These are phyloP conservation scores for Cryptosporidium meleagridis DNA, from an alignment of 169 alveolate species.

Conservation along the genomic window DNA sequence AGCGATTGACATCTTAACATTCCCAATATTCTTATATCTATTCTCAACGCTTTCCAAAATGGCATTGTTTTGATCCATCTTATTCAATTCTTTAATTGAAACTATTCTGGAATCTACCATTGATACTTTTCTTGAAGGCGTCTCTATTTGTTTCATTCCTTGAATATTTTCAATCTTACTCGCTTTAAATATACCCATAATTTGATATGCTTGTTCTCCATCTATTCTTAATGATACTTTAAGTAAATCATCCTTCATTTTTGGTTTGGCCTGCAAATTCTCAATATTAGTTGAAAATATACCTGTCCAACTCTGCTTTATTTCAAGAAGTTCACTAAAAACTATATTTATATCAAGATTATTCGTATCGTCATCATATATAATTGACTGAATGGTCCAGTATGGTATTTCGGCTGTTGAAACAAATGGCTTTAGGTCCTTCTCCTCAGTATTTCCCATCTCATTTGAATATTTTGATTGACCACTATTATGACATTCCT, in stretches of 20 bases:
- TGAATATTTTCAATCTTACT: slow-evolving; percentile 54
- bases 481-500: neutral
- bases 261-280: neutral
- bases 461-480: neutral
- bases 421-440: slow-evolving; percentile 13
- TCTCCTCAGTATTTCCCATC: slow-evolving; percentile 10
- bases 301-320: slow-evolving; percentile 69
- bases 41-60: slow-evolving; percentile 33
- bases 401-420: slow-evolving; percentile 72
- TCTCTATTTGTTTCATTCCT: slow-evolving; percentile 33
- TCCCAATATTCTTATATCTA: neutral
- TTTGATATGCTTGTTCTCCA: slow-evolving; percentile 64
- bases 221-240: slow-evolving; percentile 3
- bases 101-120: slow-evolving; percentile 51
- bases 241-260: slow-evolving; percentile 15
- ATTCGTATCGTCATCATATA: slow-evolving; percentile 8
- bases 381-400: slow-evolving; percentile 60
- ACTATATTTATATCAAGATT: slow-evolving; percentile 16
- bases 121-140: slow-evolving; percentile 61
- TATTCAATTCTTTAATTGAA: slow-evolving; percentile 1
- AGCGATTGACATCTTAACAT: slow-evolving; percentile 48
- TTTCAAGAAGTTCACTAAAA: slow-evolving; percentile 48
- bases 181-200: slow-evolving; percentile 60
- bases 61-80: neutral
- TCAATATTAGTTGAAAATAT: slow-evolving; percentile 38